Percentiles rank a stretch among this genome's conserved stretches.
Conservation (phyloP, 2,329 filamentous ascomycete genomes). For the Alternaria sp. region DNA sequence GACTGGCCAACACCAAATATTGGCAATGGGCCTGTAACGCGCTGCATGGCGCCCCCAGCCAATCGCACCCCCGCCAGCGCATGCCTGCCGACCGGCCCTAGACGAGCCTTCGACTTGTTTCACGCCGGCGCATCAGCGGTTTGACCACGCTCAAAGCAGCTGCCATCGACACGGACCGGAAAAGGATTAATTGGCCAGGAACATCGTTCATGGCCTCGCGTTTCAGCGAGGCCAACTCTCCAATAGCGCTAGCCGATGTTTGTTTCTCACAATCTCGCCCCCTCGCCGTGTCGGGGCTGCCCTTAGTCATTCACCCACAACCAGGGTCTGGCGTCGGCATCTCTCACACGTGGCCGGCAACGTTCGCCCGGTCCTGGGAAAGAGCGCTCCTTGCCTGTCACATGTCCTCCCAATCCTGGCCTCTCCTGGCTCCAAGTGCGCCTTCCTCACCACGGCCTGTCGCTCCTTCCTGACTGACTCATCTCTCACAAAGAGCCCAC, state of each 20-base stretch:
- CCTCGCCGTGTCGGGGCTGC: background rate
- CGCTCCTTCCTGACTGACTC: background rate
- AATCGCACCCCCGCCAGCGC: constrained; percentile 26
- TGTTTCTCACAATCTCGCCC: background rate
- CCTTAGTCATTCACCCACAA: background rate
- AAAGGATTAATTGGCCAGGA: constrained; percentile 19
- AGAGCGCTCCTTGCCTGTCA: background rate
- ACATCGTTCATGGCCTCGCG: constrained; percentile 21
- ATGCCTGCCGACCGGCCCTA: constrained; percentile 23
- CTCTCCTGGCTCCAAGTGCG: background rate
- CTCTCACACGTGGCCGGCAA: constrained; percentile 20
- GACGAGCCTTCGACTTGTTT: constrained; percentile 34
- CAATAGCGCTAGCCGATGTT: constrained; percentile 2
- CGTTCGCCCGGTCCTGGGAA: constrained; percentile 4
- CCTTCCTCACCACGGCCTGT: background rate
- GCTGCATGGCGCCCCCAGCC: constrained; percentile 27
- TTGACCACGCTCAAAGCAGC: constrained; percentile 37
- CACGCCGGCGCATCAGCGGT: constrained; percentile 33
- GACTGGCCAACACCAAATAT: background rate
- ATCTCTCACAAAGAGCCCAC: constrained; percentile 1
- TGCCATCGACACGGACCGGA: constrained; percentile 8
- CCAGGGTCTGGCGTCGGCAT: constrained; percentile 1
- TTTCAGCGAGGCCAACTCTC: constrained; percentile 20
- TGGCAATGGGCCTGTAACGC: constrained; percentile 9
- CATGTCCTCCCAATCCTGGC: background rate